Base-by-base conservation (phyloP, 1,284 basidiomycete genomes). In the Leccinum angustisporum region DNA sequence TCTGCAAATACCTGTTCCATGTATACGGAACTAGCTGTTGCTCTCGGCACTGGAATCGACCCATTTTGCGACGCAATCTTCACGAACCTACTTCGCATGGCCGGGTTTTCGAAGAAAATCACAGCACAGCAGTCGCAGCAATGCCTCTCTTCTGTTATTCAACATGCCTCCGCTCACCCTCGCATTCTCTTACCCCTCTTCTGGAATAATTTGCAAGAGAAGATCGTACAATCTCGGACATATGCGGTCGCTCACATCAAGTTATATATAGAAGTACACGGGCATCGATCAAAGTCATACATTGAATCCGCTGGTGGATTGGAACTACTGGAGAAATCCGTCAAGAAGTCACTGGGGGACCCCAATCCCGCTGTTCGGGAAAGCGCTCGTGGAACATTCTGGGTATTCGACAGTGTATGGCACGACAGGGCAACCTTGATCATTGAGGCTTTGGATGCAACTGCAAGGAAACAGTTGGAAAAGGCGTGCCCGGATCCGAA, bases 41-140 rank as follows among this genome's bases (percentile, higher is more conserved):
- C 85, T 18, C 83, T 98, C 14, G 89, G 89, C n/a, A 70, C 84
- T 5, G 77, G 81, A 14, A 79, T 95, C 36, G 94, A 97, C 74
- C 86, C 86, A 0, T 86, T 90, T 66, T 88, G 87, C 68, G 96
- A 98, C 59, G 74, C 80, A 0, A 74, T 98, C 4, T 80, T 96
- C 58, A 83, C 85, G 10, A 84, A 90, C 64, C 83, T 97, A 7
- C 81, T 96, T 36, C 87, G 87, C 66, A 93, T 99, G 93, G 88
- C 93, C 30, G 89, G 88, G 7, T 88, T 94, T 63, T 98, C 97
- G n/a, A 99, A 99, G 78, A 97, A 95, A 74, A 88, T 98, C 54
- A 86, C 90, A 36, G 94, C 92, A 11, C 88, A 93, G 61, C 89
- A 90, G 60, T 94, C 95, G 0, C 97, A 98, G 73, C 80, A 83